phyloP scores from a whole-genome alignment of 495 filamentous ascomycete genomes.

The Xylaria curta region DNA sequence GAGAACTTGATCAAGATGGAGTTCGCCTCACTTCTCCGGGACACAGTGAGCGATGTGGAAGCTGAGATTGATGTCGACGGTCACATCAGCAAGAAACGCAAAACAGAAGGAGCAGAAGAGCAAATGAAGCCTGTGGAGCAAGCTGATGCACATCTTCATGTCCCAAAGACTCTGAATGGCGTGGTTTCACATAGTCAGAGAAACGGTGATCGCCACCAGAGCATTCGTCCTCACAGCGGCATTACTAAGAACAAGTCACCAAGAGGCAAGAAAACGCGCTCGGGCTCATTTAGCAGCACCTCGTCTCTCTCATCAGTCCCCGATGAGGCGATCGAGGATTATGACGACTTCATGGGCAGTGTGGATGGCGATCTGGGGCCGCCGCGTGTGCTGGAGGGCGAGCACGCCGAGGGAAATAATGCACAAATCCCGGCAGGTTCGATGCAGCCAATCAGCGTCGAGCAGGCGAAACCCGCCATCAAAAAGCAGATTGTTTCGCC shows the following conservation, averaged over 20 bases:
- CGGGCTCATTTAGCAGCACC: constrained; percentile 44
- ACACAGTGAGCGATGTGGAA: constrained; percentile 28
- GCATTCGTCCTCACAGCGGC: constrained; percentile 4
- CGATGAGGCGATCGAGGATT: constrained; percentile 42
- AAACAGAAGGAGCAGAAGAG: constrained; percentile 15
- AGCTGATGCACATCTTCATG: neutral
- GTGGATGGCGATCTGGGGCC: constrained; percentile 35
- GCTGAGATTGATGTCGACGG: constrained; percentile 31
- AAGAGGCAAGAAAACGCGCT: constrained; percentile 31
- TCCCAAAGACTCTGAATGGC: constrained; percentile 1
- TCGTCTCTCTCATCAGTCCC: constrained; percentile 51
- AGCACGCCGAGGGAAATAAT: constrained; percentile 35
- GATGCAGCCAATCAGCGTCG: constrained; percentile 40
- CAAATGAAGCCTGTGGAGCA: neutral
- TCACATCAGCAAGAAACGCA: constrained; percentile 45
- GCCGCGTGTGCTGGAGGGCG: constrained; percentile 28
- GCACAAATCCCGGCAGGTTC: constrained; percentile 42
- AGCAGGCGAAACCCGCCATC: constrained; percentile 41
- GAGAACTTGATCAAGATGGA: constrained; percentile 49
- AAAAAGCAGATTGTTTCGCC: constrained; percentile 44
- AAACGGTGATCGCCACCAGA: neutral
- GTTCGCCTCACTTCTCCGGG: constrained; percentile 28
- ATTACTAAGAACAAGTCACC: constrained; percentile 31
- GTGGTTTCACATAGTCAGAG: neutral
- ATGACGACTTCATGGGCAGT: constrained; percentile 36